Evolutionary conservation across 2,329 filamentous ascomycete genomes (phyloP).

Genomic region (Fusarium siculi): DNA sequence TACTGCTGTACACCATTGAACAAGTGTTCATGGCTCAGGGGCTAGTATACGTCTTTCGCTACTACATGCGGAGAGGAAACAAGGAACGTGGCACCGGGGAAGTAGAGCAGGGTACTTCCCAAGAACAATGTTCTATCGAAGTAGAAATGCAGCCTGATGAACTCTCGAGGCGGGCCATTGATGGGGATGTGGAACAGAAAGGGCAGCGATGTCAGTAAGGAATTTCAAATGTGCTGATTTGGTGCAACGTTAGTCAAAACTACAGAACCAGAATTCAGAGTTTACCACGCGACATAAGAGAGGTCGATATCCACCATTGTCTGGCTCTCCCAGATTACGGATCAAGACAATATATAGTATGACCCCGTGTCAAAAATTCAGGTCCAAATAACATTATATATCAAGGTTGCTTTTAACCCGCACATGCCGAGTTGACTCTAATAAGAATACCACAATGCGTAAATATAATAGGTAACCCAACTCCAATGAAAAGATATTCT

Average conservation of each 20-base stretch:
- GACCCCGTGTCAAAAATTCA: neutral
- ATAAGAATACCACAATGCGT: too few species aligned
- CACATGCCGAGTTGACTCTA: neutral
- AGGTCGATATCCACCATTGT: neutral
- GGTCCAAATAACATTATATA: neutral
- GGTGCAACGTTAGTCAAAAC: neutral
- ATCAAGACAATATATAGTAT: neutral
- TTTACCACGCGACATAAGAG: neutral
- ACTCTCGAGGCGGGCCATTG: neutral
- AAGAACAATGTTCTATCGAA: neutral
- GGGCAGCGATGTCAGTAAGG: neutral
- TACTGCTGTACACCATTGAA: conserved; percentile 70
- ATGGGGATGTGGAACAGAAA: conserved; percentile 5
- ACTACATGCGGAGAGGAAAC: conserved; percentile 51
- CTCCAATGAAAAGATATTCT: neutral
- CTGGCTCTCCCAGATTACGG: neutral
- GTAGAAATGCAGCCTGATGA: neutral
- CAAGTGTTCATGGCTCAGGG: conserved; percentile 61
- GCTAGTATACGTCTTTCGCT: conserved; percentile 59
- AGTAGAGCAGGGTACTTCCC: conserved; percentile 2
- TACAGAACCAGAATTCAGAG: neutral
- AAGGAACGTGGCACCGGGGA: conserved; percentile 42
- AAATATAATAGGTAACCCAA: neutral
- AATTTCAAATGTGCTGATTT: neutral
- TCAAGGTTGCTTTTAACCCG: neutral